phyloP scores from a whole-genome alignment of 176 grass and related monocot species.

The Raddia distichophylla region DNA sequence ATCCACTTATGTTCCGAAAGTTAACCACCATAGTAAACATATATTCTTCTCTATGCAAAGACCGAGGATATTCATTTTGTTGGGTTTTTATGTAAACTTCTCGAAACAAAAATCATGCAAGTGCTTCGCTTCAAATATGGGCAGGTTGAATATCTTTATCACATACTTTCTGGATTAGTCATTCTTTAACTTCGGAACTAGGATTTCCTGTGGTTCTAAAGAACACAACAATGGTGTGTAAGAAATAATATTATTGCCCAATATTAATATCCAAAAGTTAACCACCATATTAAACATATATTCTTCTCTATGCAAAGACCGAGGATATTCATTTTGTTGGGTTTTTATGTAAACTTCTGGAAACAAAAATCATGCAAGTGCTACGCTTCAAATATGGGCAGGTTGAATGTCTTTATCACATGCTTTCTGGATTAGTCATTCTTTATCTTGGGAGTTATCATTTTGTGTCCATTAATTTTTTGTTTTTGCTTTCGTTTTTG shows the following conservation, averaged over 20 bases:
- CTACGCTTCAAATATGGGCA: constrained; percentile 99
- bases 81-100: constrained; percentile 96
- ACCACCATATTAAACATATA: constrained; percentile 38
- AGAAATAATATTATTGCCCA: background rate
- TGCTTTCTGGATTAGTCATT: constrained; percentile 28
- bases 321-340: constrained; percentile 98
- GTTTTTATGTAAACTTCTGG: constrained; percentile 96
- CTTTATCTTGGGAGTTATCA: constrained; percentile 10
- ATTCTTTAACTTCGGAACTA: constrained; percentile 39
- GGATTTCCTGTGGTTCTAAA: constrained; percentile 89
- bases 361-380: constrained; percentile 98
- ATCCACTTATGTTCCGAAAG: constrained; percentile 53
- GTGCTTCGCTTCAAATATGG: constrained; percentile 99
- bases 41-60: constrained; percentile 47
- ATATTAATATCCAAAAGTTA: constrained; percentile 20
- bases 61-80: constrained; percentile 96
- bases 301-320: constrained; percentile 52
- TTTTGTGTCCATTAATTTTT: constrained; percentile 32
- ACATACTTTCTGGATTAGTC: constrained; percentile 20
- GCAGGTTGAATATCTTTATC: constrained; percentile 58
- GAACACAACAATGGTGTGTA: constrained; percentile 79
- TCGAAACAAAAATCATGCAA: constrained; percentile 98
- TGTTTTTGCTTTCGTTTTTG: constrained; percentile 36
- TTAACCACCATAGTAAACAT: constrained; percentile 42
- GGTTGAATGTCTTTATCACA: constrained; percentile 48